phyloP scores from a whole-genome alignment of 768 basidiomycete species.

The Russula sp. region DNA sequence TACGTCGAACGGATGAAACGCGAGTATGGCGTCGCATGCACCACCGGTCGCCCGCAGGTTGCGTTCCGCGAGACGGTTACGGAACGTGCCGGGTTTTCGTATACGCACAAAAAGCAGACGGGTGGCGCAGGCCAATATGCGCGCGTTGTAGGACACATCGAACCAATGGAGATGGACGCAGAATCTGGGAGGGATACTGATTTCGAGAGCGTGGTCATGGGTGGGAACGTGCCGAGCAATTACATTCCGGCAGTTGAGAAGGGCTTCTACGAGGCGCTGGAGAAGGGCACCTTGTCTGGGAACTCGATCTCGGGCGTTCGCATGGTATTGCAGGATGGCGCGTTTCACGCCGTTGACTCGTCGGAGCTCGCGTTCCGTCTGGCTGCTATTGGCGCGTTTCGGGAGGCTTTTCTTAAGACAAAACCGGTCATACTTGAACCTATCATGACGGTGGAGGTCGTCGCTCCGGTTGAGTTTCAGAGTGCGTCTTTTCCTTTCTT shows the following conservation, averaged over 20 bases:
- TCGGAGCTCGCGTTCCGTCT: slow-evolving; percentile 94
- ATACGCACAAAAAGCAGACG: slow-evolving; percentile 97
- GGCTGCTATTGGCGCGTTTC: slow-evolving; percentile 88
- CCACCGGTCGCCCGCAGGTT: slow-evolving; percentile 94
- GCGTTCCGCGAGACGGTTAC: slow-evolving; percentile 96
- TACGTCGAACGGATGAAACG: slow-evolving; percentile 99
- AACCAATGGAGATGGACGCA: slow-evolving; percentile 73
- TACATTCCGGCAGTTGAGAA: slow-evolving; percentile 96
- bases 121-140: slow-evolving; percentile 97
- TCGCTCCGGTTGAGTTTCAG: slow-evolving; percentile 96
- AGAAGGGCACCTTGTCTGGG: slow-evolving; percentile 86
- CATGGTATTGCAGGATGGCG: slow-evolving; percentile 88
- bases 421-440: slow-evolving; percentile 87
- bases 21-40: slow-evolving; percentile 97
- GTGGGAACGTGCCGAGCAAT: slow-evolving; percentile 85
- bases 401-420: slow-evolving; percentile 78
- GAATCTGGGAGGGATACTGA: slow-evolving; percentile 80
- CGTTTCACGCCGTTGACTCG: slow-evolving; percentile 91
- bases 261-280: slow-evolving; percentile 94
- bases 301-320: slow-evolving; percentile 84
- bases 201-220: slow-evolving; percentile 88
- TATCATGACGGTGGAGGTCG: slow-evolving; percentile 98
- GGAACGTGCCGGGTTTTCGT: slow-evolving; percentile 74
- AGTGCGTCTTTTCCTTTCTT: slow-evolving; percentile 42
- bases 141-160: slow-evolving; percentile 85